Evolutionary conservation across 2,329 filamentous ascomycete genomes (phyloP).

Genomic region (Ambrosiella cleistominuta): DNA sequence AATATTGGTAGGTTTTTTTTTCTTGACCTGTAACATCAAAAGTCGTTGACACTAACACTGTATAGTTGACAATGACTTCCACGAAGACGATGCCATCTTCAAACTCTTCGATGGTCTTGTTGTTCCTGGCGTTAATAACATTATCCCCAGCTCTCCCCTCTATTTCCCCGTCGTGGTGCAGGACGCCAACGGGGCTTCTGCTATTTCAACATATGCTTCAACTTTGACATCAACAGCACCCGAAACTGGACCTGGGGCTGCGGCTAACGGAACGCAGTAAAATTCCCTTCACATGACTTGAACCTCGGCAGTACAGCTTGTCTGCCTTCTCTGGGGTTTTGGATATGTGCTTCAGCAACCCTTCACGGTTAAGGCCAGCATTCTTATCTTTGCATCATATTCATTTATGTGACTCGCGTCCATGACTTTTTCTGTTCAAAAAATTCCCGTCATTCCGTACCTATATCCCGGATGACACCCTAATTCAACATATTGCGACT

Average conservation of each 20-base stretch:
- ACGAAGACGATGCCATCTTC: constrained; percentile 65
- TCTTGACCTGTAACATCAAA: neutral
- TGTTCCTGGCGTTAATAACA: constrained; percentile 42
- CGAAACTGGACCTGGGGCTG: constrained; percentile 4
- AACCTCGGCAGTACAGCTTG: neutral
- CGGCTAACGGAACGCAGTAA: constrained; percentile 12
- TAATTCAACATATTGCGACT: constrained; percentile 12
- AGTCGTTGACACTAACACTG: neutral
- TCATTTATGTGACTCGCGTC: neutral
- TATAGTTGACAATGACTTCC: constrained; percentile 88
- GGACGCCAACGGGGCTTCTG: constrained; percentile 6
- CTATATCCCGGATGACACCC: constrained; percentile 1
- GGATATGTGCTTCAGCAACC: too few species aligned
- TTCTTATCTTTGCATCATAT: neutral
- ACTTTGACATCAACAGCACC: neutral
- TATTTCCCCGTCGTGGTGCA: constrained; percentile 5
- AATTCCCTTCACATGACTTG: neutral
- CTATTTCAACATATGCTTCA: neutral
- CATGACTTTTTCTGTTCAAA: neutral
- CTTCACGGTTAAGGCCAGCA: too few species aligned
- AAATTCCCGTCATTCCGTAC: neutral
- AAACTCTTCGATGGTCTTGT: constrained; percentile 64
- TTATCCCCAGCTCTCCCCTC: constrained; percentile 8
- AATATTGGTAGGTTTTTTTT: constrained; percentile 59
- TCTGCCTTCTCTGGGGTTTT: too few species aligned